Evolutionary conservation across 495 filamentous ascomycete genomes (phyloP).

Genomic region (Hyaloscypha finlandica): DNA sequence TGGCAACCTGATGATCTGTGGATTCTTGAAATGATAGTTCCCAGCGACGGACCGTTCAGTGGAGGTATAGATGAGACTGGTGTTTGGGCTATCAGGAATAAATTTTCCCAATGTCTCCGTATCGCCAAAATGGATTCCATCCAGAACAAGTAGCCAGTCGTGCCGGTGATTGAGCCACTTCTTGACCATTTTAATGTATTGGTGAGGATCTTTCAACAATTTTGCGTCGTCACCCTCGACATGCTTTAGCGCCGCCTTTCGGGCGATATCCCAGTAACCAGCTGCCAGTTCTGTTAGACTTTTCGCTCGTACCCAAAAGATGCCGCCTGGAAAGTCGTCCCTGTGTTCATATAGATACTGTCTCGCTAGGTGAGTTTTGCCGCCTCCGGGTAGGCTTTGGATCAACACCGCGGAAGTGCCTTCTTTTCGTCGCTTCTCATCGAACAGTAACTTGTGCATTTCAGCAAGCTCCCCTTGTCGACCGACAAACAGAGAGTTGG

Average conservation of each 20-base stretch:
- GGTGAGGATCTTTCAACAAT: conserved; percentile 46
- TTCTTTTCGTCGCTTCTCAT: conserved; percentile 59
- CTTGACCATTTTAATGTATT: conserved; percentile 62
- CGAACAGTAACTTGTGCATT: conserved; percentile 67
- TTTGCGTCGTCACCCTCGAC: conserved; percentile 38
- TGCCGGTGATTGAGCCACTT: conserved; percentile 70
- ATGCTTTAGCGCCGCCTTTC: conserved; percentile 56
- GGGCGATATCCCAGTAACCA: conserved; percentile 75
- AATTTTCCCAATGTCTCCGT: conserved; percentile 63
- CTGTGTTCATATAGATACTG: conserved; percentile 75
- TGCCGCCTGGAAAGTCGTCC: conserved; percentile 68
- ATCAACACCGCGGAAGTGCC: conserved; percentile 71
- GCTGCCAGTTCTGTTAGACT: conserved; percentile 62
- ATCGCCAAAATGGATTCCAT: conserved; percentile 69
- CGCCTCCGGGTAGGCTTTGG: conserved; percentile 72
- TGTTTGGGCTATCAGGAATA: conserved; percentile 68
- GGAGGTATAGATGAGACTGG: conserved; percentile 77
- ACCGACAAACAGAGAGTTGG: conserved; percentile 75
- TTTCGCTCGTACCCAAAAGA: conserved; percentile 81
- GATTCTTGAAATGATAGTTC: conserved; percentile 71
- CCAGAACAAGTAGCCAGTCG: conserved; percentile 76
- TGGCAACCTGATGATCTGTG: conserved; percentile 66
- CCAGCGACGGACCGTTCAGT: conserved; percentile 66
- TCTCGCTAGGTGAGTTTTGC: conserved; percentile 80
- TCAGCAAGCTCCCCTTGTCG: conserved; percentile 69